These are phyloP conservation scores for Xylaria bambusicola DNA, from an alignment of 495 filamentous ascomycete species.

Conservation along the genomic window DNA sequence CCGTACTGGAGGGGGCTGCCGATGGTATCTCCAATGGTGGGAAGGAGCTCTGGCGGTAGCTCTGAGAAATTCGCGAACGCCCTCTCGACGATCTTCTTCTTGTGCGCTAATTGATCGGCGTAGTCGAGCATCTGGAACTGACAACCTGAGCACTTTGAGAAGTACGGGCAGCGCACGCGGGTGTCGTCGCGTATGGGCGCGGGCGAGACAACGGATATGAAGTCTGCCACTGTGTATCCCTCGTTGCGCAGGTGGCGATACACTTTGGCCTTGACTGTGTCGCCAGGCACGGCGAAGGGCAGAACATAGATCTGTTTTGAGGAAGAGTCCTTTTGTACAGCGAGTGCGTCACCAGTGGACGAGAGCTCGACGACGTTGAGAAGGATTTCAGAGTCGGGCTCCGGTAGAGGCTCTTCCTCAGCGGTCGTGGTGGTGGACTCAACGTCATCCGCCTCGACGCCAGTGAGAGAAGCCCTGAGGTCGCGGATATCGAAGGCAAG, in stretches of 20 bases:
- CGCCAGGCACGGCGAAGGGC: conserved; percentile 82
- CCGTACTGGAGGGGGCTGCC: conserved; percentile 86
- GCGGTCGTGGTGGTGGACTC: background rate
- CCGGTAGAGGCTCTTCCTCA: conserved; percentile 50
- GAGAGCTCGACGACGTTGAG: conserved; percentile 74
- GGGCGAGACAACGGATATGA: conserved; percentile 72
- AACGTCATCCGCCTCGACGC: background rate
- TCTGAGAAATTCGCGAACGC: conserved; percentile 90
- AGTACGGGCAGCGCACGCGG: conserved; percentile 80
- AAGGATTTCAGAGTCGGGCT: conserved; percentile 73
- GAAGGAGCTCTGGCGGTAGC: conserved; percentile 72
- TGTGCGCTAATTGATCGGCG: conserved; percentile 78
- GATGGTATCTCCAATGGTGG: conserved; percentile 78
- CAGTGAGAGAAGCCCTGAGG: conserved; percentile 58
- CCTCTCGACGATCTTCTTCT: conserved; percentile 83
- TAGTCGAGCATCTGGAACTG: conserved; percentile 98
- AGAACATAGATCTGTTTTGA: conserved; percentile 77
- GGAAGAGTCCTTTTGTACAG: conserved; percentile 56
- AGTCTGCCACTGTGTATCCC: conserved; percentile 74
- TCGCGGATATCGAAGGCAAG: conserved; percentile 68
- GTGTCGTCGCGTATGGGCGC: conserved; percentile 76
- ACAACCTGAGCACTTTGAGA: conserved; percentile 83
- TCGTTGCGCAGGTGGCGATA: conserved; percentile 61
- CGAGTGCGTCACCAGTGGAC: conserved; percentile 89
- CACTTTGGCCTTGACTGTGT: conserved; percentile 77